Evolutionary conservation across 2,329 filamentous ascomycete genomes (phyloP).

Genomic region (Fusarium penzigii): DNA sequence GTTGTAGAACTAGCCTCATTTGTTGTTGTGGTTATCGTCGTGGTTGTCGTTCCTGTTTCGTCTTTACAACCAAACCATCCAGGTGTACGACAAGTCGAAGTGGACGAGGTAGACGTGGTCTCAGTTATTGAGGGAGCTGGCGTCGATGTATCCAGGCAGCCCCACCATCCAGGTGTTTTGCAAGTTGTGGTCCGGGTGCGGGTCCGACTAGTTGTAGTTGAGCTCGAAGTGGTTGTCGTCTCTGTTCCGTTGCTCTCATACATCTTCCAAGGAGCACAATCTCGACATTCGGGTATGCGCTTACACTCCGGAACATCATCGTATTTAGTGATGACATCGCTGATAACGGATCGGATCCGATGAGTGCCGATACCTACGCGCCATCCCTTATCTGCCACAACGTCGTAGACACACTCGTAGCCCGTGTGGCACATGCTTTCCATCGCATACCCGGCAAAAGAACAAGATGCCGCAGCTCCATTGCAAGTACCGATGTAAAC

Average conservation of each 20-base stretch:
- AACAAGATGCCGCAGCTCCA: constrained; percentile 83
- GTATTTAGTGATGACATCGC: constrained; percentile 83
- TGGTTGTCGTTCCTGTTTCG: constrained; percentile 31
- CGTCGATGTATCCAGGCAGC: constrained; percentile 69
- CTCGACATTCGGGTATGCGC: constrained; percentile 76
- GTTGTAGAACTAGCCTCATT: constrained; percentile 32
- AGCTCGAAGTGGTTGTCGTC: constrained; percentile 63
- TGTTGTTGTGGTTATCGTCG: constrained; percentile 38
- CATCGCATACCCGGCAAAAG: constrained; percentile 89
- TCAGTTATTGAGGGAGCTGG: constrained; percentile 42
- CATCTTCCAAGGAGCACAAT: constrained; percentile 93
- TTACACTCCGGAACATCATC: constrained; percentile 77
- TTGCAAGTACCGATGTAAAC: constrained; percentile 95
- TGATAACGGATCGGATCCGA: constrained; percentile 85
- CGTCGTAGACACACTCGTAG: constrained; percentile 86
- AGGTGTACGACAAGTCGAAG: constrained; percentile 61
- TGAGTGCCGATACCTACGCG: constrained; percentile 89
- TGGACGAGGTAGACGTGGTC: constrained; percentile 48
- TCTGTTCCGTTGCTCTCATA: constrained; percentile 90
- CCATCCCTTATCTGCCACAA: constrained; percentile 89
- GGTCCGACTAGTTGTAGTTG: constrained; percentile 59
- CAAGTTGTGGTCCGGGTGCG: constrained; percentile 85
- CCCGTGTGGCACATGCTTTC: constrained; percentile 93
- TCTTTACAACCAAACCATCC: constrained; percentile 70
- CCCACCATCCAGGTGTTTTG: constrained; percentile 92